Evolutionary conservation across 495 filamentous ascomycete genomes (phyloP), one percentile per base, ranked within the genome.

Genomic region (Xylaria venustula): DNA sequence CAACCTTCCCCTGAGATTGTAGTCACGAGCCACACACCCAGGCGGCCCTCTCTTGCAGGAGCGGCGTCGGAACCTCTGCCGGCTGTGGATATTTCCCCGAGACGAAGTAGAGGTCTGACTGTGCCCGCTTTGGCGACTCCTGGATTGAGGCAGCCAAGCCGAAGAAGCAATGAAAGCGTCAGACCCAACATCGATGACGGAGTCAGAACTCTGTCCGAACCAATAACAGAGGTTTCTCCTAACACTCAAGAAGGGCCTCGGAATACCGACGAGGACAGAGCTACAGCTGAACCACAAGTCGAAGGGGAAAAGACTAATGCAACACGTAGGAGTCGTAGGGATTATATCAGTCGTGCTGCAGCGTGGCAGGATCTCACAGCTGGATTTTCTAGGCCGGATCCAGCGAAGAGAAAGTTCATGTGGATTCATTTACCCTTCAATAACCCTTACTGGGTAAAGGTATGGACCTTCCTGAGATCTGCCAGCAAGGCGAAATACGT

Each of bases 381-480:
- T 1, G 74, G 74, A 3, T 78, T 79, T 60, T 75, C 73, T 26
- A 64, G 75, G 26, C 76, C 77, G 0, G 62, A 75, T 54, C 68
- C 74, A 7, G 58, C 63, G 4, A 65, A 63, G 64, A 73, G 72
- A 12, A 80, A 85, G 65, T 79, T 88, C 36, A 77, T 83, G 54
- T 90, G 87, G 87, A 82, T 88, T 37, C 87, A 90, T 65, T 69
- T 88, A 26, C 86, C 86, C 0, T 89, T 82, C 60, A 89, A 83
- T 3, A 85, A 88, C 68, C 81, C 87, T 2, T 78, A 80, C 7
- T 90, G 87, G 87, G 87, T 88, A 12, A 84, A 82, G 66, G 79
- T 81, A 66, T 55, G 23, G 65, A 61, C 20, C 58, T 72, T 14
- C 6, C 58, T 64, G 0, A 0, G 5, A 7, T 2, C 23, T 19